A percentile compares a stretch with the other conserved stretches of the same genome.
Conservation (phyloP, 306 rosid species). For the Cucurbita ficifolia region DNA sequence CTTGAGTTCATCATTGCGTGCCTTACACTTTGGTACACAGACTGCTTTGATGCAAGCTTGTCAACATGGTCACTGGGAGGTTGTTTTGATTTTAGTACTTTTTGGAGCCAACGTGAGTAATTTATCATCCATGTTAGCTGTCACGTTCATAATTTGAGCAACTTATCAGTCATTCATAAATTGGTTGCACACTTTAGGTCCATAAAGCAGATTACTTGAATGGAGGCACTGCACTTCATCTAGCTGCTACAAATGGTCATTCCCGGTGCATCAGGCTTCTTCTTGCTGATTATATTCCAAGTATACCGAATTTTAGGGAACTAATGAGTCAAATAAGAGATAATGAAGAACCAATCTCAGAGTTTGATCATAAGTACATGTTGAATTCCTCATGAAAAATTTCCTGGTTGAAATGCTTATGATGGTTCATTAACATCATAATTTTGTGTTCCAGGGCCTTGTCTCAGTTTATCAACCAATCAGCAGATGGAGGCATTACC, state of each 20-base stretch:
- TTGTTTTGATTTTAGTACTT: conserved; percentile 62
- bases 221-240: conserved; percentile 90
- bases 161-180: not conserved
- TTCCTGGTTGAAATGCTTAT: conserved; percentile 3
- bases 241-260: conserved; percentile 93
- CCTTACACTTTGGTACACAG: conserved; percentile 27
- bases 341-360: conserved; percentile 32
- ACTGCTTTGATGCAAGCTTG: conserved; percentile 99
- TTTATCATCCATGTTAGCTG: not conserved
- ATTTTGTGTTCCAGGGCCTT: conserved; percentile 40
- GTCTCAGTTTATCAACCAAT: conserved; percentile 44
- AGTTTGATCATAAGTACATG: conserved; percentile 51
- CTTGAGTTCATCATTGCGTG: not conserved
- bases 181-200: conserved; percentile 33
- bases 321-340: conserved; percentile 17
- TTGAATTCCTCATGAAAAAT: conserved; percentile 5
- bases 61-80: conserved; percentile 97
- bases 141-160: not conserved
- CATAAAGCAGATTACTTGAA: conserved; percentile 82
- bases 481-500: conserved; percentile 94
- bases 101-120: conserved; percentile 58
- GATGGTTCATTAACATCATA: conserved; percentile 14
- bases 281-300: conserved; percentile 74
- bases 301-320: conserved; percentile 51
- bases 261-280: conserved; percentile 71